Evolutionary conservation across 2,329 filamentous ascomycete genomes (phyloP), one percentile per base, ranked within the genome.

Genomic region (Trichoderma sp.): DNA sequence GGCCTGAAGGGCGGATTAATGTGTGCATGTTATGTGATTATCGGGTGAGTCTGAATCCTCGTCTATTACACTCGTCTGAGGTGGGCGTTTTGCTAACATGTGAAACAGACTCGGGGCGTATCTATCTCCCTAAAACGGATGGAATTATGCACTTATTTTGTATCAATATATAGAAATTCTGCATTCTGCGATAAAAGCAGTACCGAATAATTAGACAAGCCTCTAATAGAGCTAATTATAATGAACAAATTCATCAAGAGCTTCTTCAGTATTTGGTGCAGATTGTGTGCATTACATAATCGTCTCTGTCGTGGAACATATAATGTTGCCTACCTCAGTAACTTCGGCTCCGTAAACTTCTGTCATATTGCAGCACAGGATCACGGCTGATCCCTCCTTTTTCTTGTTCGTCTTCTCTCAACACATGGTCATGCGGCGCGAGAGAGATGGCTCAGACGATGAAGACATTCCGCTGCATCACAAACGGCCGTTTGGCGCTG

Each of bases 1-100:
- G 77, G 78, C 0, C 53, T 80, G 6, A 79, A 91, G 76, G 90
- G 90, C 22, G 84, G 84, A 1, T 73, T 87, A 42, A 78, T 87
- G 71, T 84, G 84, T 71, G 82, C 83, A 2, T 84, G 83, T 39
- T 87, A 86, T 74, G 76, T 84, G 2, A 86, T 86, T 32, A 85
- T 87, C 70, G 82, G 70, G 75, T 77, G 64, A 72, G 76, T 68
- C 25, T 50, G 19, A 12, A 53, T 53, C 27, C n/a, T n/a, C n/a
- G n/a, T n/a, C n/a, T n/a, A n/a, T n/a, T n/a, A n/a, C n/a, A n/a
- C n/a, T n/a, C n/a, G n/a, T n/a, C n/a, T n/a, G n/a, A n/a, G n/a
- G n/a, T n/a, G n/a, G n/a, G n/a, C 29, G 7, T 15, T 25, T 35
- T 35, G 22, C 57, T 67, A 29, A 67, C 37, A 5, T 3, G 32